Percentiles rank a stretch among this genome's conserved stretches.
Evolutionary conservation across 129 eudicot species (phyloP).

Genomic region (Artemisia annua): DNA sequence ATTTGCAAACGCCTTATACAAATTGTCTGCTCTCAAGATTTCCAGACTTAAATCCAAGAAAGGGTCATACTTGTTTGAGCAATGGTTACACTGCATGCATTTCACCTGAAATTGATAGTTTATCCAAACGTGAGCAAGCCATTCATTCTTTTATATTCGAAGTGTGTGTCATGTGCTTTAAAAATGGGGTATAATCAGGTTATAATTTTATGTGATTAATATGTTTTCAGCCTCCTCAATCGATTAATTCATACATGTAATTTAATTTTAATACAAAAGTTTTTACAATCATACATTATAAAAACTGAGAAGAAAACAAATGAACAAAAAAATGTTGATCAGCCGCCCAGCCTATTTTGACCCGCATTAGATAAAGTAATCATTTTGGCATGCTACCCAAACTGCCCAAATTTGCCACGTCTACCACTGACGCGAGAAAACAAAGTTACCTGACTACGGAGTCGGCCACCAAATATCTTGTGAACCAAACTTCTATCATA

Average conservation of each 20-base stretch:
- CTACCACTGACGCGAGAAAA: background rate
- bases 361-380: background rate
- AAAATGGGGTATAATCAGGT: too few relatives aligned
- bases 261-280: too few relatives aligned
- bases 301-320: too few relatives aligned
- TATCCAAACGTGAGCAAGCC: slow-evolving; percentile 12
- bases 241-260: background rate
- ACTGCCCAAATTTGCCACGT: background rate
- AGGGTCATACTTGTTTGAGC: slow-evolving; percentile 90
- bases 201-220: background rate
- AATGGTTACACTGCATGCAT: slow-evolving; percentile 85
- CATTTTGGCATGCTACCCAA: background rate
- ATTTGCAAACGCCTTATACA: slow-evolving; percentile 69
- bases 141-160: too few relatives aligned
- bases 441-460: slow-evolving; percentile 78
- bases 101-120: slow-evolving; percentile 60
- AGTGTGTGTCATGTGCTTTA: too few relatives aligned
- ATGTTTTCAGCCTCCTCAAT: background rate
- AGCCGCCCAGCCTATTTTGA: background rate
- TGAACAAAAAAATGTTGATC: background rate
- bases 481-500: slow-evolving; percentile 92
- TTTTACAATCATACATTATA: too few relatives aligned
- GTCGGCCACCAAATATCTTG: slow-evolving; percentile 92
- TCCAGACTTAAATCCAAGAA: slow-evolving; percentile 94
- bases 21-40: slow-evolving; percentile 72